phyloP scores from a whole-genome alignment of 352 stramenopile genomes.

The Aphanomyces astaci region DNA sequence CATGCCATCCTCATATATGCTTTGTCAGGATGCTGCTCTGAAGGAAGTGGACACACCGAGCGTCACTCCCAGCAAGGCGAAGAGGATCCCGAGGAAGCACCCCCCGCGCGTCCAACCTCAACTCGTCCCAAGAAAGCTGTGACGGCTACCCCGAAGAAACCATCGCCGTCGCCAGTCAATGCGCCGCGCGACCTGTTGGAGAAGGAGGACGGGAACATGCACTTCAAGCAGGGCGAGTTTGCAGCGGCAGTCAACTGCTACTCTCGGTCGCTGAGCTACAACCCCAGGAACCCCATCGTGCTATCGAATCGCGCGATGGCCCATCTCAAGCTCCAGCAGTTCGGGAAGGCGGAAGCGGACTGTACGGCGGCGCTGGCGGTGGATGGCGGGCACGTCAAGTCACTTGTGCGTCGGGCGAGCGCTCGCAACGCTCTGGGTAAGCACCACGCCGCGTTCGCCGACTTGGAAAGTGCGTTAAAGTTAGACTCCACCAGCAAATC shows the following conservation, averaged over 20 bases:
- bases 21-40: constrained; percentile 45
- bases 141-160: neutral
- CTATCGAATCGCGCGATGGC: constrained; percentile 89
- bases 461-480: constrained; percentile 56
- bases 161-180: neutral
- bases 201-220: constrained; percentile 87
- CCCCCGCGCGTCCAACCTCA: neutral
- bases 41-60: constrained; percentile 37
- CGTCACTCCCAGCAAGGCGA: too few relatives aligned
- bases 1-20: neutral
- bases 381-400: constrained; percentile 81
- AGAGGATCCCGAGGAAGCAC: too few relatives aligned
- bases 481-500: constrained; percentile 70
- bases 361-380: constrained; percentile 75
- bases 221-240: constrained; percentile 82
- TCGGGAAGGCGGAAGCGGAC: constrained; percentile 83
- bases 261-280: constrained; percentile 70
- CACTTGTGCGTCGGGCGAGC: constrained; percentile 70
- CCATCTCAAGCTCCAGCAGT: constrained; percentile 82
- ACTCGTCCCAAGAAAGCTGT: constrained; percentile 1
- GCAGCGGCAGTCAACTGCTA: constrained; percentile 86
- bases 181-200: constrained; percentile 56
- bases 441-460: constrained; percentile 70
- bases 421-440: constrained; percentile 79
- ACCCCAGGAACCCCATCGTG: constrained; percentile 59